phyloP scores from a whole-genome alignment of 257 asterid species.

The Oldenlandia corymbosa region DNA sequence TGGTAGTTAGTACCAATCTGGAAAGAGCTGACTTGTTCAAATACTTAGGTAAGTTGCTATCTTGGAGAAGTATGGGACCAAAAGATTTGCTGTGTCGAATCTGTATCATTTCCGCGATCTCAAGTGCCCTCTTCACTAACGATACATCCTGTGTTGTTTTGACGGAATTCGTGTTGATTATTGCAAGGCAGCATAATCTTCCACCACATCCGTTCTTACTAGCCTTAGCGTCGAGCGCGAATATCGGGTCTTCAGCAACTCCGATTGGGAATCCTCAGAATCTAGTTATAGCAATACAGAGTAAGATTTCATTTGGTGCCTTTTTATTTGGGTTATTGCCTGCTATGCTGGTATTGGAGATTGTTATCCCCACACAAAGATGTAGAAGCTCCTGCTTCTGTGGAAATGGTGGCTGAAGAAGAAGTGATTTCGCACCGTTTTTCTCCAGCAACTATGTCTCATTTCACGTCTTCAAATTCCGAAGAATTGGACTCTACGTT shows the following conservation, averaged over 20 bases:
- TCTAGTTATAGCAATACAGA: slow-evolving; percentile 75
- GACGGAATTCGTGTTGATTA: slow-evolving; percentile 77
- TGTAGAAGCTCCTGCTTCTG: slow-evolving; percentile 45
- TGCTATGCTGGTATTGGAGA: slow-evolving; percentile 83
- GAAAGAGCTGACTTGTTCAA: slow-evolving; percentile 88
- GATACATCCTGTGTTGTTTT: slow-evolving; percentile 85
- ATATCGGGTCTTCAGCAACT: slow-evolving; percentile 83
- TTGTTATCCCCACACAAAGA: slow-evolving; percentile 58
- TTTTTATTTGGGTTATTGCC: slow-evolving; percentile 62
- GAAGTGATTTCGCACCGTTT: slow-evolving; percentile 59
- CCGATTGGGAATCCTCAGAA: slow-evolving; percentile 97
- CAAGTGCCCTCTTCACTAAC: slow-evolving; percentile 87
- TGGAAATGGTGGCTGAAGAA: slow-evolving; percentile 50
- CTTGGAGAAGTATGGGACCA: slow-evolving; percentile 71
- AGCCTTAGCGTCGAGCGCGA: slow-evolving; percentile 90
- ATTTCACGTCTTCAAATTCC: slow-evolving; percentile 34
- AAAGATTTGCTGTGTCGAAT: slow-evolving; percentile 79
- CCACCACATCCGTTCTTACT: slow-evolving; percentile 85
- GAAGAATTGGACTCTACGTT: slow-evolving; percentile 28
- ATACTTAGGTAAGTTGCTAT: slow-evolving; percentile 65
- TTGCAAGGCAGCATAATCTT: slow-evolving; percentile 76
- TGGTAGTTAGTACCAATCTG: slow-evolving; percentile 85
- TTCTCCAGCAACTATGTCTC: slow-evolving; percentile 84
- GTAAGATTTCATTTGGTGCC: slow-evolving; percentile 54
- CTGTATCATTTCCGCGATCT: slow-evolving; percentile 68